A percentile compares a stretch with the other conserved stretches of the same genome.
Evolutionary conservation across 345 rosid species (phyloP).

Genomic region (Iberis pinnata): DNA sequence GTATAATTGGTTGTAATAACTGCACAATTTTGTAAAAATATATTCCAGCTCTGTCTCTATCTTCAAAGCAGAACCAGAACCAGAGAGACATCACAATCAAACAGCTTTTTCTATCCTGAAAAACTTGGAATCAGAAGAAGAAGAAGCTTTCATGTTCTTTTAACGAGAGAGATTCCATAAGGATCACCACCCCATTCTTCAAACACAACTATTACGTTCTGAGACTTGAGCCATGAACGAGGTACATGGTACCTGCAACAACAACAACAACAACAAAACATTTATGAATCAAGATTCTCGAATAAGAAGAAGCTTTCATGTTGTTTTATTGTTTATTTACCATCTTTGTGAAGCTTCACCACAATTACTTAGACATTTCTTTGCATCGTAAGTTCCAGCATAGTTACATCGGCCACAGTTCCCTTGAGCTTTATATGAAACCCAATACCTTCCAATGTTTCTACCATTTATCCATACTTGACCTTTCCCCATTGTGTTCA

Average conservation of each 20-base stretch:
- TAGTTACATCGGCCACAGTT: conserved; percentile 64
- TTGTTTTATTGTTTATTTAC: conserved; percentile 19
- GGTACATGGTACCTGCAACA: conserved; percentile 82
- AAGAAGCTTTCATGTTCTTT: conserved; percentile 38
- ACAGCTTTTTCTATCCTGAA: conserved; percentile 18
- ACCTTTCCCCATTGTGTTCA: conserved; percentile 79
- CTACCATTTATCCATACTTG: conserved; percentile 81
- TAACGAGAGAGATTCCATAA: conserved; percentile 52
- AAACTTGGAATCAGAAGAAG: conserved; percentile 20
- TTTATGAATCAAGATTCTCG: not conserved
- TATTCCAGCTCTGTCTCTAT: conserved; percentile 18
- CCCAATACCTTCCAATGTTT: conserved; percentile 89
- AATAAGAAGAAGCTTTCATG: not conserved
- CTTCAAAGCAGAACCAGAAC: conserved; percentile 23
- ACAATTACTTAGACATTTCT: conserved; percentile 55
- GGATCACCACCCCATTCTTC: conserved; percentile 96
- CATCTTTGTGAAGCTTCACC: conserved; percentile 85
- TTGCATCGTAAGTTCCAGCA: conserved; percentile 43
- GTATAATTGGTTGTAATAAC: not conserved
- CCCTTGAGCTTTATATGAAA: conserved; percentile 60
- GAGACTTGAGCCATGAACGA: conserved; percentile 69
- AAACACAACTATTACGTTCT: conserved; percentile 62
- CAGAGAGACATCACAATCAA: conserved; percentile 6
- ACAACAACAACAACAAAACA: not conserved
- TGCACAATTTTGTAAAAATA: conserved; percentile 21